Evolutionary conservation across 2,329 filamentous ascomycete species (phyloP).

Genomic region (Lachnellula arida): DNA sequence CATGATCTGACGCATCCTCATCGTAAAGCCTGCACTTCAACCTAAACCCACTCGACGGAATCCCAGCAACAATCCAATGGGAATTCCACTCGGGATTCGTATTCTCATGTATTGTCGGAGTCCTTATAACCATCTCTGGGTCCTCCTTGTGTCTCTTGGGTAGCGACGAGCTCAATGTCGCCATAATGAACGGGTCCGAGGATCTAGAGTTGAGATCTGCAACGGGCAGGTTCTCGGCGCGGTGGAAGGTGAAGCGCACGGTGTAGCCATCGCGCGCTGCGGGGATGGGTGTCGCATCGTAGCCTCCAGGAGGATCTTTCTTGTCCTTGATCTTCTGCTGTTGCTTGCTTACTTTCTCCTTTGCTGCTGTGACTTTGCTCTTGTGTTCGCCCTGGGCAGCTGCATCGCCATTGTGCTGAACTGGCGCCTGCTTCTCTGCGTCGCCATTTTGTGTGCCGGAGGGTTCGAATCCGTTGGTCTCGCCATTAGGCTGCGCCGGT

Average conservation of each 20-base stretch:
- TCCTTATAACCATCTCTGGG: conserved; percentile 68
- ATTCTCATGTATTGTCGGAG: conserved; percentile 66
- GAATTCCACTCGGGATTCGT: conserved; percentile 78
- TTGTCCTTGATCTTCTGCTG: conserved; percentile 30
- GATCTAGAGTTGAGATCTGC: conserved; percentile 73
- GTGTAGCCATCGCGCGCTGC: conserved; percentile 74
- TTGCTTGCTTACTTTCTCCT: conserved; percentile 29
- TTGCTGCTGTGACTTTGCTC: conserved; percentile 17
- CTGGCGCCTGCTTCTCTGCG: background rate
- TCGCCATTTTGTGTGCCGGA: background rate
- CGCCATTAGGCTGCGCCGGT: background rate
- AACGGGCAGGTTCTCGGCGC: conserved; percentile 74
- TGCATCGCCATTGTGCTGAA: conserved; percentile 3
- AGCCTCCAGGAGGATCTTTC: conserved; percentile 55
- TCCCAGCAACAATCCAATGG: conserved; percentile 83
- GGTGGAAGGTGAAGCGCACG: conserved; percentile 77
- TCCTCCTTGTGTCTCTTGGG: conserved; percentile 81
- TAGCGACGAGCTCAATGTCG: conserved; percentile 64
- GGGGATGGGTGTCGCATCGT: conserved; percentile 73
- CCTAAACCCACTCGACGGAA: conserved; percentile 74
- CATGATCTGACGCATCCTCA: conserved; percentile 79
- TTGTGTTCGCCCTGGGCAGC: conserved; percentile 16
- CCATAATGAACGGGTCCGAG: conserved; percentile 77
- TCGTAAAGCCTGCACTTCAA: conserved; percentile 87
- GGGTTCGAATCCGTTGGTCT: background rate